A percentile compares a stretch with the other conserved stretches of the same genome.
phyloP scores from a whole-genome alignment of 129 eudicot species.

The Glebionis coronaria region DNA sequence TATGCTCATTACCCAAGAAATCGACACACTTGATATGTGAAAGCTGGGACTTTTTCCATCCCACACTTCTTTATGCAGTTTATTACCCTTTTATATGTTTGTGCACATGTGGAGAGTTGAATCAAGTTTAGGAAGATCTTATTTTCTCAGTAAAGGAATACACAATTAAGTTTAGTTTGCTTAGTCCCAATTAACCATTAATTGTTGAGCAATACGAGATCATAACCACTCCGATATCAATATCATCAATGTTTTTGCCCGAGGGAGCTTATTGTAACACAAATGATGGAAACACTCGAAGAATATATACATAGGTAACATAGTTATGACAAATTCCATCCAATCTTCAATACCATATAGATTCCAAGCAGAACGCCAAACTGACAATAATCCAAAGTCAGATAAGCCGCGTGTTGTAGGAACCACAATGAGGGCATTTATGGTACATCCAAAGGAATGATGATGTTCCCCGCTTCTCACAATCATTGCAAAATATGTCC shows the following conservation, averaged over 20 bases:
- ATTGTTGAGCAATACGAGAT: background rate
- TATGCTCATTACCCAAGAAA: background rate
- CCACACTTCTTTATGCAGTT: background rate
- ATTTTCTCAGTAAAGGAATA: background rate
- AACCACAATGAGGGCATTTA: constrained; percentile 82
- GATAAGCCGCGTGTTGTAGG: constrained; percentile 71
- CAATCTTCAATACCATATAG: constrained; percentile 20
- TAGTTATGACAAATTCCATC: constrained; percentile 9
- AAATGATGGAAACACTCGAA: background rate
- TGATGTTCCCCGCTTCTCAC: constrained; percentile 75
- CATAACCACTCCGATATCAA: constrained; percentile 15
- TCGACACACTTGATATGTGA: background rate
- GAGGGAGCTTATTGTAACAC: constrained; percentile 14
- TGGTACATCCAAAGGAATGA: constrained; percentile 80
- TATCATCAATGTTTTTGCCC: background rate
- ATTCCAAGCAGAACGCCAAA: background rate
- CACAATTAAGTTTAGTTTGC: background rate
- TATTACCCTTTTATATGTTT: background rate
- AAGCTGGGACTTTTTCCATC: background rate
- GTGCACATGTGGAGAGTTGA: background rate
- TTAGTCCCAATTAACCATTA: background rate
- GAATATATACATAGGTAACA: background rate
- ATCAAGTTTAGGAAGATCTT: background rate
- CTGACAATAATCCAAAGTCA: constrained; percentile 39
- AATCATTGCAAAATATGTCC: constrained; percentile 90